Percentiles rank a stretch among this genome's conserved stretches.
phyloP scores from a whole-genome alignment of 306 rosid genomes.

The Cucurbita ficifolia region DNA sequence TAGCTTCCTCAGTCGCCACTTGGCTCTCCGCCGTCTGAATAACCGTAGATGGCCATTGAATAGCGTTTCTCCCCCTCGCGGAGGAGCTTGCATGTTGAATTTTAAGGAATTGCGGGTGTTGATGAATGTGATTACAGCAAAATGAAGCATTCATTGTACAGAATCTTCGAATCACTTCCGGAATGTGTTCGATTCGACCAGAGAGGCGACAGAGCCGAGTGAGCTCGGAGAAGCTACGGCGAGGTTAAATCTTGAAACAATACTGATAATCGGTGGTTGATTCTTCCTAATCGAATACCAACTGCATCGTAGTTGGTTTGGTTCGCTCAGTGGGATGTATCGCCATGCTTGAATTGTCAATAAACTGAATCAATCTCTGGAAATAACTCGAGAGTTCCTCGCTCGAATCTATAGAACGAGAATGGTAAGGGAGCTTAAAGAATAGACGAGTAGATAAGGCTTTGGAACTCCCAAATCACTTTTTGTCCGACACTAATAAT shows the following conservation, averaged over 20 bases:
- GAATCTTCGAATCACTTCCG: neutral
- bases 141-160: neutral
- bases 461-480: neutral
- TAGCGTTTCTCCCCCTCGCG: slow-evolving; percentile 22
- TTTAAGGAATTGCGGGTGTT: neutral
- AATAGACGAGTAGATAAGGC: neutral
- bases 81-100: neutral
- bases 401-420: neutral
- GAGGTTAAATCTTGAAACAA: neutral
- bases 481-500: neutral
- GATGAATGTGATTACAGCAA: slow-evolving; percentile 10
- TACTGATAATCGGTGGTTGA: neutral
- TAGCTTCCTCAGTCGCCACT: slow-evolving; percentile 19
- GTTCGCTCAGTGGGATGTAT: neutral
- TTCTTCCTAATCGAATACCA: neutral
- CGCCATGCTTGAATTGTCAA: neutral
- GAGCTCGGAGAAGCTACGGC: neutral
- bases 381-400: neutral
- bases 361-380: neutral
- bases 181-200: neutral
- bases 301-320: neutral
- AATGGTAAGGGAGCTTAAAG: neutral
- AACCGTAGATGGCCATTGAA: slow-evolving; percentile 18
- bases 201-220: neutral
- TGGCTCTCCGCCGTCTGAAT: slow-evolving; percentile 37